phyloP scores from a whole-genome alignment of 1,284 basidiomycete species.

The Kwoniella shivajii region DNA sequence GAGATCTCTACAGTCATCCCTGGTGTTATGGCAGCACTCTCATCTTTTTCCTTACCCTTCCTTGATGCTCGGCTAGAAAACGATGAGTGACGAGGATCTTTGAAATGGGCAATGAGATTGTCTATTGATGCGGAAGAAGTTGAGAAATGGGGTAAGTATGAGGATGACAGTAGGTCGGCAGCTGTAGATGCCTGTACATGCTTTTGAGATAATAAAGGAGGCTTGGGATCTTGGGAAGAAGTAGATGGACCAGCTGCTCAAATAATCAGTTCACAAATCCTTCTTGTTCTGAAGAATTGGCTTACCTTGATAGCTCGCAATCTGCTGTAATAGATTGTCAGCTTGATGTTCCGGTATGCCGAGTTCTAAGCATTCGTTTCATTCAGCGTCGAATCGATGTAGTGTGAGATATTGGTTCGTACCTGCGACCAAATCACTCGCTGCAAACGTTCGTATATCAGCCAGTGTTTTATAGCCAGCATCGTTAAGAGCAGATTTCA shows the following conservation, averaged over 20 bases:
- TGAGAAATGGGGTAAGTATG: conserved; percentile 28
- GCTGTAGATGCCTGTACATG: conserved; percentile 29
- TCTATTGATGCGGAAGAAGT: conserved; percentile 43
- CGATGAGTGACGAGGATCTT: background rate
- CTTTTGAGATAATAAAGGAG: background rate
- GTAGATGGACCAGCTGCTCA: background rate
- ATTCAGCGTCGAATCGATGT: too few relatives aligned
- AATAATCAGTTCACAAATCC: background rate
- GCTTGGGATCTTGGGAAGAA: background rate
- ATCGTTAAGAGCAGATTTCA: conserved; percentile 39
- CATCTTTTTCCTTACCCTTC: conserved; percentile 25
- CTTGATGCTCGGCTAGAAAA: background rate
- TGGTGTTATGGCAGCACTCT: conserved; percentile 29
- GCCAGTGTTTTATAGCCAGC: conserved; percentile 39
- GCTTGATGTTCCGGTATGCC: conserved; percentile 32
- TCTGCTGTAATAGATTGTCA: conserved; percentile 36
- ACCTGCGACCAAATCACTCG: conserved; percentile 42
- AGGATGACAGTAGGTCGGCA: conserved; percentile 28
- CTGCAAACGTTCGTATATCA: conserved; percentile 28
- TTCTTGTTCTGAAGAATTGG: background rate
- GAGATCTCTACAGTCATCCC: conserved; percentile 51
- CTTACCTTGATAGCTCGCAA: conserved; percentile 23
- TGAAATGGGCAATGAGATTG: conserved; percentile 30
- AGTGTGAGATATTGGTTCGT: conserved; percentile 1
- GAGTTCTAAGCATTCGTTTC: conserved; percentile 39